Evolutionary conservation across 1,139 yeast genomes (phyloP), one percentile per base, ranked within the genome.

Genomic region (Yamadazyma dendronema): DNA sequence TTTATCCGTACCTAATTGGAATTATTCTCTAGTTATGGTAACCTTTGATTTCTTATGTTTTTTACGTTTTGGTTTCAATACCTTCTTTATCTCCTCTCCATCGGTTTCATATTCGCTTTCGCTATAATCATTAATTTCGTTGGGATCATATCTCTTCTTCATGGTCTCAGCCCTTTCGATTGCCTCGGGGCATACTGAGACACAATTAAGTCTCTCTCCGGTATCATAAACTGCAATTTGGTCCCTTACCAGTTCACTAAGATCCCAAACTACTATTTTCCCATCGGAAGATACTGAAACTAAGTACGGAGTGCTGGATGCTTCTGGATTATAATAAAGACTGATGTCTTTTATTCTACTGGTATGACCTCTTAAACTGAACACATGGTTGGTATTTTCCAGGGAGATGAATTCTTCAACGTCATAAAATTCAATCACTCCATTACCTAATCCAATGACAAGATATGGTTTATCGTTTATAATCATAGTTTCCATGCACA

Each of bases 221-320:
- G 94, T 78, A 47, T 83, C 88, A 59, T 89, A 90, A 2, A 88
- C 94, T 0, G 97, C 97, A 16, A 88, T 74, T 59, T 89, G 96
- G 50, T 86, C 95, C 49, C 74, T 73, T 1, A 66, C 53, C 2
- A 47, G 42, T 14, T 48, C 49, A 3, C 64, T 52, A 53, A 90
- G 64, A 54, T 89, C 85, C 96, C 97, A 92, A 3, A 92, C 82
- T 11, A 90, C 95, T 38, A 92, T 81, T 52, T 79, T 84, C 28
- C 98, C 97, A 58, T 92, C 97, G 0, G 97, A 87, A 0, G 96
- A 86, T 10, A 89, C 88, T 2, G 96, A 84, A 1, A 86, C 74
- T 56, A 94, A 64, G 53, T 74, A 83, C 5, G 74, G 72, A 19
- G 56, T 55, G 13, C 52, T 46, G 3, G 69, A 57, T 36, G 65